These are phyloP conservation scores for Microglena sp. DNA, from an alignment of 139 green algal species.

Conservation along the genomic window DNA sequence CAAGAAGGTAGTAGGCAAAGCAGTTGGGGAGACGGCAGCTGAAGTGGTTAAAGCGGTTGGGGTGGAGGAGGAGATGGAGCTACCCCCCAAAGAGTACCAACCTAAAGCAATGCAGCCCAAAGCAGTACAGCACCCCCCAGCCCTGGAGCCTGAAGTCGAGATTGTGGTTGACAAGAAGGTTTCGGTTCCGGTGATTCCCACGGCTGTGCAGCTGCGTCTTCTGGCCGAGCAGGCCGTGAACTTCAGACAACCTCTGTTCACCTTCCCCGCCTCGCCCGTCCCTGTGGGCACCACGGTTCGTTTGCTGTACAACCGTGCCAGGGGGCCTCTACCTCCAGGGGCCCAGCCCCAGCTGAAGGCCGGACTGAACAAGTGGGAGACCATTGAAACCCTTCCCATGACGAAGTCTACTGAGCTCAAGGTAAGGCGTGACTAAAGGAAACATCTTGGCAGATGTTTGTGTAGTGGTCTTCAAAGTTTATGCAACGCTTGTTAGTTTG, in stretches of 20 bases:
- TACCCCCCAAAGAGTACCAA: too few species aligned
- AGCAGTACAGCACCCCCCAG: too few species aligned
- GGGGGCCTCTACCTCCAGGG: constrained; percentile 37
- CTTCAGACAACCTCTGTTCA: not conserved
- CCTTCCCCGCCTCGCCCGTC: constrained; percentile 4
- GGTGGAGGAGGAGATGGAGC: too few species aligned
- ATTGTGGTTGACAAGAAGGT: too few species aligned
- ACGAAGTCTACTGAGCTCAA: not conserved
- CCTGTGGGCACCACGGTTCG: constrained; percentile 16
- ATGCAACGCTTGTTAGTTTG: too few species aligned
- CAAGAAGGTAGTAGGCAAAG: too few species aligned
- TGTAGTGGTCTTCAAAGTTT: too few species aligned
- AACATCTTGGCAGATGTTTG: not conserved
- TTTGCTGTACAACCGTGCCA: constrained; percentile 50
- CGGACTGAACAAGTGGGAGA: constrained; percentile 76
- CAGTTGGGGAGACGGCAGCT: too few species aligned
- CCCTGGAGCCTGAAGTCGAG: too few species aligned
- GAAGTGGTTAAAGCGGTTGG: too few species aligned
- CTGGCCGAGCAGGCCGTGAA: not conserved
- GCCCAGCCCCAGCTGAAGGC: constrained; percentile 49
- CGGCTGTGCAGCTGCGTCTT: not conserved
- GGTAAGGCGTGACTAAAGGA: not conserved
- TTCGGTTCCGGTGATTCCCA: constrained; percentile 1
- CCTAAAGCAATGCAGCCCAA: too few species aligned
- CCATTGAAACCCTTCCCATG: constrained; percentile 46